A percentile compares a stretch with the other conserved stretches of the same genome.
phyloP scores from a whole-genome alignment of 2,329 filamentous ascomycete species.

The Phyllachora maydis region DNA sequence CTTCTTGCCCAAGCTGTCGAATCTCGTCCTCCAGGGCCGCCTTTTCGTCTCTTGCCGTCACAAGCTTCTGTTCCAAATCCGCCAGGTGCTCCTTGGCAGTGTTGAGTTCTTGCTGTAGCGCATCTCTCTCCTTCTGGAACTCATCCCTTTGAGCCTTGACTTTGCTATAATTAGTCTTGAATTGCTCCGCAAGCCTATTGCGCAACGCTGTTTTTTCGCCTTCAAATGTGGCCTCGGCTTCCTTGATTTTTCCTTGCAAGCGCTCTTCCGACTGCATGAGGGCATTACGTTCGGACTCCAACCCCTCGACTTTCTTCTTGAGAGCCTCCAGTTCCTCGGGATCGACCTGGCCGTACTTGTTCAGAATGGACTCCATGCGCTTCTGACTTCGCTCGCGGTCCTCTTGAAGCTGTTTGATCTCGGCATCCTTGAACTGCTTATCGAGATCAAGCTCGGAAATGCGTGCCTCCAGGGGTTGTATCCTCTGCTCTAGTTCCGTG shows the following conservation, averaged over 20 bases:
- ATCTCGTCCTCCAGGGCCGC: slow-evolving; percentile 14
- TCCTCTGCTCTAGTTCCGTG: slow-evolving; percentile 49
- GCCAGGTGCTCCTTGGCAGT: slow-evolving; percentile 18
- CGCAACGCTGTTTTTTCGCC: slow-evolving; percentile 28
- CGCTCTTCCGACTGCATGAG: slow-evolving; percentile 26
- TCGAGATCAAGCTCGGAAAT: slow-evolving; percentile 70
- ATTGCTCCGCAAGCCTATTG: slow-evolving; percentile 36
- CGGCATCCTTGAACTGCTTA: slow-evolving; percentile 62
- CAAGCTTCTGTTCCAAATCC: slow-evolving; percentile 28
- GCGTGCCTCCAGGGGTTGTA: slow-evolving; percentile 65
- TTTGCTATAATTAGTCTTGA: slow-evolving; percentile 36
- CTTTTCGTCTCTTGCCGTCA: slow-evolving; percentile 20
- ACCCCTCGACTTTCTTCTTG: slow-evolving; percentile 50
- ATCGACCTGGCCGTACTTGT: slow-evolving; percentile 89
- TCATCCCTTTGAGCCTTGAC: slow-evolving; percentile 32
- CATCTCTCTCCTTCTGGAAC: too few relatives aligned
- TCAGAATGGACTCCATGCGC: slow-evolving; percentile 83
- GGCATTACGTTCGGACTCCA: slow-evolving; percentile 44
- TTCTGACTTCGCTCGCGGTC: slow-evolving; percentile 93
- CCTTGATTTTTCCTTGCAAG: slow-evolving; percentile 30
- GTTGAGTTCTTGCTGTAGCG: slow-evolving; percentile 25
- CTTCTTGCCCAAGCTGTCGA: slow-evolving; percentile 18
- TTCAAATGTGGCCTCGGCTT: slow-evolving; percentile 31
- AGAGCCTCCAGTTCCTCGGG: slow-evolving; percentile 81
- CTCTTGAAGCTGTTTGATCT: slow-evolving; percentile 73